Evolutionary conservation across 139 green algal species (phyloP).

Genomic region (Tetratostichococcus sp.): DNA sequence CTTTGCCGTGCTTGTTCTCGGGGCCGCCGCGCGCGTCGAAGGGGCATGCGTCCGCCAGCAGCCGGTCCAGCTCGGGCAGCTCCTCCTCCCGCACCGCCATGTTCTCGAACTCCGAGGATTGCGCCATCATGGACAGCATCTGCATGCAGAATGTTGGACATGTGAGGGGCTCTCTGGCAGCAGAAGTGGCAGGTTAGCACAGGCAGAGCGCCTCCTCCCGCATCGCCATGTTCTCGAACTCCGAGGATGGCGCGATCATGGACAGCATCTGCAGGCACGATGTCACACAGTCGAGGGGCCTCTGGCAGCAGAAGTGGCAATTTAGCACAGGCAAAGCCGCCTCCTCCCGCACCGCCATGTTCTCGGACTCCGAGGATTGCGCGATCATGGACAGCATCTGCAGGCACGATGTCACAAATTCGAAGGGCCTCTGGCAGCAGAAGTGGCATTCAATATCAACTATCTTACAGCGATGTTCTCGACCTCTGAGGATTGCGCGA

Average conservation of each 20-base stretch:
- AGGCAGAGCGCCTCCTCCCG: slow-evolving; percentile 97
- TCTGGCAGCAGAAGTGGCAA: too few species aligned
- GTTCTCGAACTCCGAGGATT: slow-evolving; percentile 91
- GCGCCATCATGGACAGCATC: slow-evolving; percentile 79
- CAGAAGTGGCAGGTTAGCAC: too few species aligned
- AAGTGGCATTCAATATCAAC: too few species aligned
- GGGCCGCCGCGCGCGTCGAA: slow-evolving; percentile 69
- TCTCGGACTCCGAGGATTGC: slow-evolving; percentile 89
- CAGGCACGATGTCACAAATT: neutral
- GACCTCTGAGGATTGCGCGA: slow-evolving; percentile 89
- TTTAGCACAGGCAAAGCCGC: too few species aligned
- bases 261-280: slow-evolving; percentile 51
- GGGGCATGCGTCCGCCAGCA: slow-evolving; percentile 53
- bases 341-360: slow-evolving; percentile 91
- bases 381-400: slow-evolving; percentile 82
- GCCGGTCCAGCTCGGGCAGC: slow-evolving; percentile 81
- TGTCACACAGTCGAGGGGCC: too few species aligned
- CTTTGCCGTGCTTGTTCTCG: slow-evolving; percentile 88
- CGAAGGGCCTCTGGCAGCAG: too few species aligned
- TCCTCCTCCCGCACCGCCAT: slow-evolving; percentile 95
- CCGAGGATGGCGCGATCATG: slow-evolving; percentile 78
- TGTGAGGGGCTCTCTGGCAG: too few species aligned
- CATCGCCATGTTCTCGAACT: slow-evolving; percentile 95
- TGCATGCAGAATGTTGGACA: slow-evolving; percentile 7
- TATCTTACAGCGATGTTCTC: slow-evolving; percentile 90